Evolutionary conservation across 2,329 filamentous ascomycete species (phyloP).

Genomic region (Fonsecaea erecta): DNA sequence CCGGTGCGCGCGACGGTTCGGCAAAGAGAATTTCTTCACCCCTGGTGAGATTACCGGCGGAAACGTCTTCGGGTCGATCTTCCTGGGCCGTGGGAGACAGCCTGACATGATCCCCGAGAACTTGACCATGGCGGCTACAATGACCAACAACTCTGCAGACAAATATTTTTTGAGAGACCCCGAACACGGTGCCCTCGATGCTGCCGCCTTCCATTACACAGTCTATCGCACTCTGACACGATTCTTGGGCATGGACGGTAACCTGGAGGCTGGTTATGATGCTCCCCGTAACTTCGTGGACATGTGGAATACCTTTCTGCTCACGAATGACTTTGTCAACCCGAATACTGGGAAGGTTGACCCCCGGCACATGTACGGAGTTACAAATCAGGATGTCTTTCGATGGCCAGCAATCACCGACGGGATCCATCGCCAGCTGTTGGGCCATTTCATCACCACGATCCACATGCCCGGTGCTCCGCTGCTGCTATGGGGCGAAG

Average conservation of each 20-base stretch:
- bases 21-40: constrained; percentile 68
- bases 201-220: constrained; percentile 67
- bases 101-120: constrained; percentile 58
- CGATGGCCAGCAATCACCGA: constrained; percentile 65
- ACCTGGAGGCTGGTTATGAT: constrained; percentile 60
- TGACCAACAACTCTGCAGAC: constrained; percentile 51
- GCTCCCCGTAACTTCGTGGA: constrained; percentile 59
- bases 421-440: constrained; percentile 61
- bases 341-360: constrained; percentile 65
- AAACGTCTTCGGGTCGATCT: constrained; percentile 64
- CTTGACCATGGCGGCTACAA: constrained; percentile 53
- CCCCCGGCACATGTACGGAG: constrained; percentile 67
- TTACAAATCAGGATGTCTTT: constrained; percentile 69
- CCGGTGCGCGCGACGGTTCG: constrained; percentile 60
- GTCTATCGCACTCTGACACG: constrained; percentile 66
- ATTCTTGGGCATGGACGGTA: constrained; percentile 65
- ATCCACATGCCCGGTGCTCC: constrained; percentile 66
- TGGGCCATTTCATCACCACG: constrained; percentile 64
- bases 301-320: constrained; percentile 61
- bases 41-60: constrained; percentile 68
- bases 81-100: constrained; percentile 65
- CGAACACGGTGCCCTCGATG: constrained; percentile 57
- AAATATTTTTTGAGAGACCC: constrained; percentile 58
- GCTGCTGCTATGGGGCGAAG: constrained; percentile 66
- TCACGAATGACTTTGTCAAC: constrained; percentile 65